These are phyloP conservation scores for Speleostelium caveatum DNA, from an alignment of 78 protist genomes.

Conservation along the genomic window DNA sequence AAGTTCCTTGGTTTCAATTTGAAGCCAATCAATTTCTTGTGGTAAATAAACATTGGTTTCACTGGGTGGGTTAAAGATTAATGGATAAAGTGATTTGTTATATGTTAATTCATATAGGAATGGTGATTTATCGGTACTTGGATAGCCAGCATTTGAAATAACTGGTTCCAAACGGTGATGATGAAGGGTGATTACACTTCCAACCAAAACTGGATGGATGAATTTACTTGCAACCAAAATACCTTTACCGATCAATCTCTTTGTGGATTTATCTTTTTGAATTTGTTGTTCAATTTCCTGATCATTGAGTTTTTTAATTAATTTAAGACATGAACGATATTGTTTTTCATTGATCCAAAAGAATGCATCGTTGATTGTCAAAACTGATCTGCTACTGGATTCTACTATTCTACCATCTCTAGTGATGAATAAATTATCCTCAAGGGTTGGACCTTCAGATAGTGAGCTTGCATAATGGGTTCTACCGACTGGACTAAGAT, in stretches of 20 bases:
- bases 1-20: slow-evolving; percentile 19
- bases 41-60: slow-evolving; percentile 30
- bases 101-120: slow-evolving; percentile 79
- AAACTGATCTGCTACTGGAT: slow-evolving; percentile 1
- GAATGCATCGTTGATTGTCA: slow-evolving; percentile 47
- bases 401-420: slow-evolving; percentile 47
- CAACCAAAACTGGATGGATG: slow-evolving; percentile 39
- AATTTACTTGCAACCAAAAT: slow-evolving; percentile 43
- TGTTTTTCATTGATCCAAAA: slow-evolving; percentile 40
- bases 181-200: slow-evolving; percentile 63
- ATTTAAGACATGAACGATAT: background rate
- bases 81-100: slow-evolving; percentile 77
- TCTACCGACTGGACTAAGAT: slow-evolving; percentile 67
- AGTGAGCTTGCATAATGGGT: slow-evolving; percentile 61
- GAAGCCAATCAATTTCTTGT: slow-evolving; percentile 79
- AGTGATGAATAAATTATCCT: slow-evolving; percentile 69
- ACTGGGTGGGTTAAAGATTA: slow-evolving; percentile 29
- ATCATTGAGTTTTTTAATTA: background rate
- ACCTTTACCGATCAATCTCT: slow-evolving; percentile 35
- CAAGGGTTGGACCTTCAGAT: slow-evolving; percentile 71
- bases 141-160: slow-evolving; percentile 56
- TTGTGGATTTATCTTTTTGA: background rate
- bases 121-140: slow-evolving; percentile 77
- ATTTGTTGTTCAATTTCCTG: background rate
- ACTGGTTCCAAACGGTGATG: slow-evolving; percentile 56